These are phyloP conservation scores for Pseudevernia furfuracea DNA, from an alignment of 495 filamentous ascomycete genomes.

Conservation along the genomic window DNA sequence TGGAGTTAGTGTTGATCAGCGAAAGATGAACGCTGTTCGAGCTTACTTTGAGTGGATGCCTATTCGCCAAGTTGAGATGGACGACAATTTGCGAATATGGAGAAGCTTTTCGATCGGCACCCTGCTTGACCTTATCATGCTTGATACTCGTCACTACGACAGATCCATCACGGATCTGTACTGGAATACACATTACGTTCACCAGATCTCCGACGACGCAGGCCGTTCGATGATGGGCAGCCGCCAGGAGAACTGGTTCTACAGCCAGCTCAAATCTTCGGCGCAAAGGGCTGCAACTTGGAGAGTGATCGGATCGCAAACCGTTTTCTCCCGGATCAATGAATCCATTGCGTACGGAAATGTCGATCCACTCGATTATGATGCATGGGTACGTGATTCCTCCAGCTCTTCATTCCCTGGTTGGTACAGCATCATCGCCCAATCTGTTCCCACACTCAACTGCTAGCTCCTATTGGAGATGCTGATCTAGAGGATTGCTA, in stretches of 20 bases:
- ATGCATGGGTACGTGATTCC: constrained; percentile 27
- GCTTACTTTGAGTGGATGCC: constrained; percentile 59
- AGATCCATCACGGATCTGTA: constrained; percentile 44
- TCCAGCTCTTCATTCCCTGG: not conserved
- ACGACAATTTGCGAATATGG: constrained; percentile 67
- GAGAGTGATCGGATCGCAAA: constrained; percentile 60
- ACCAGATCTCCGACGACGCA: constrained; percentile 49
- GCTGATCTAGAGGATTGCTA: constrained; percentile 32
- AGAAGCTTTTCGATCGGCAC: constrained; percentile 57
- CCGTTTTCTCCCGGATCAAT: constrained; percentile 53
- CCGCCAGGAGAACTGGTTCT: constrained; percentile 64
- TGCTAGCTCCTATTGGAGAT: not conserved
- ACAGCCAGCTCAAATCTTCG: constrained; percentile 46
- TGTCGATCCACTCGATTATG: constrained; percentile 48
- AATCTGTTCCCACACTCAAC: not conserved
- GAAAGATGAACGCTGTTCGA: constrained; percentile 64
- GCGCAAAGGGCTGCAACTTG: constrained; percentile 49
- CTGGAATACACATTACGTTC: constrained; percentile 50
- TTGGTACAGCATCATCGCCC: not conserved
- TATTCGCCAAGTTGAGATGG: constrained; percentile 54
- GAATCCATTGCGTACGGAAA: constrained; percentile 38
- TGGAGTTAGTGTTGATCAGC: constrained; percentile 55
- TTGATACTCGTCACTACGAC: constrained; percentile 62
- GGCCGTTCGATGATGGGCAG: constrained; percentile 57
- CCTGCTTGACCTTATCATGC: constrained; percentile 58